A percentile compares a stretch with the other conserved stretches of the same genome.
Evolutionary conservation across 306 rosid species (phyloP).

Genomic region (Castanea sativa): DNA sequence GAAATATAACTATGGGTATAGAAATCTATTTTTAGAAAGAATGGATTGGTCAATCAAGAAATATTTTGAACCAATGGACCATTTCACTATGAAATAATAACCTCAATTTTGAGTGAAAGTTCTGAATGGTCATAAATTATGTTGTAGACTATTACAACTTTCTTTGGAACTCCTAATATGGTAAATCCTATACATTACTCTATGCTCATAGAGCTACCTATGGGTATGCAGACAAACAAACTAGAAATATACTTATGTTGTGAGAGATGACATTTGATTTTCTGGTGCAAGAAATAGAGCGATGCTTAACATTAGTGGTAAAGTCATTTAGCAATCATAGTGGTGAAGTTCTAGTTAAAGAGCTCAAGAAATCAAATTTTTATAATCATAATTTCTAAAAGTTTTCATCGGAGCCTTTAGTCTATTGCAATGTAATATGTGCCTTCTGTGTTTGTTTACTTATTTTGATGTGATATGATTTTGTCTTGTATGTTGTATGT

Average conservation of each 20-base stretch:
- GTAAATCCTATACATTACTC: background rate
- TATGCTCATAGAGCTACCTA: background rate
- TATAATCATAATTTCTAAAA: background rate
- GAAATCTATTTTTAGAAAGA: background rate
- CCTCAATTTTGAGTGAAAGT: background rate
- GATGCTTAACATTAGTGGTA: background rate
- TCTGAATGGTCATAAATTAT: background rate
- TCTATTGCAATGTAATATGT: background rate
- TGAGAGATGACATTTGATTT: background rate
- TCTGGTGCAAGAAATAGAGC: background rate
- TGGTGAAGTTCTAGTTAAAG: background rate
- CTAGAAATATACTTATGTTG: background rate
- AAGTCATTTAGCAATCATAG: background rate
- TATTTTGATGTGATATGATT: conserved; percentile 14
- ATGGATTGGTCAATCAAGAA: background rate
- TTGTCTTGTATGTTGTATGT: background rate
- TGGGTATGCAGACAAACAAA: too few species aligned
- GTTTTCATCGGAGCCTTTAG: background rate
- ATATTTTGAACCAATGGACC: background rate
- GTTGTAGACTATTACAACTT: background rate
- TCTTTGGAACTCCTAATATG: background rate
- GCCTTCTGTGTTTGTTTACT: conserved; percentile 3
- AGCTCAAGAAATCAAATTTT: background rate
- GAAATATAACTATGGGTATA: background rate
- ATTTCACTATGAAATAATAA: background rate